Percentiles rank a stretch among this genome's conserved stretches.
phyloP scores from a whole-genome alignment of 805 yeast species.

The Hanseniaspora mollemarum region DNA sequence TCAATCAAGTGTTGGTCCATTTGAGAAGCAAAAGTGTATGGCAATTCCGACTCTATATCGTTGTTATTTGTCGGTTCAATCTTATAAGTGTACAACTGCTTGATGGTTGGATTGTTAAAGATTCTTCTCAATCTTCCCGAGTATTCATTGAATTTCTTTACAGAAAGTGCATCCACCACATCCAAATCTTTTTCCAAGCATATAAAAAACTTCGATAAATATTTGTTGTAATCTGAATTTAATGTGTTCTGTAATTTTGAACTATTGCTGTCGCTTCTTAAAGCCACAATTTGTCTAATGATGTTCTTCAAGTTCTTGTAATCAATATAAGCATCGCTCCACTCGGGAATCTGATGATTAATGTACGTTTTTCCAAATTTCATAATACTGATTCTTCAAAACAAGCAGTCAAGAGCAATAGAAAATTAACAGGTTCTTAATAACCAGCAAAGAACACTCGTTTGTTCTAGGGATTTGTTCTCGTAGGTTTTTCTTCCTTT shows the following conservation, averaged over 20 bases:
- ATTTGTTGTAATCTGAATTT: conserved; percentile 35
- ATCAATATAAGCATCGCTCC: conserved; percentile 72
- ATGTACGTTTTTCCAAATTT: conserved; percentile 72
- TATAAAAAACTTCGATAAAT: conserved; percentile 58
- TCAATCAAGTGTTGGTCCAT: conserved; percentile 15
- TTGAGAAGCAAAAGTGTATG: conserved; percentile 33
- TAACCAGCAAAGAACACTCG: no score
- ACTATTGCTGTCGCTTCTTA: conserved; percentile 29
- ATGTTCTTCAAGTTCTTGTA: conserved; percentile 74
- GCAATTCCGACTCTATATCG: not conserved
- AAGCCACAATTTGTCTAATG: conserved; percentile 50
- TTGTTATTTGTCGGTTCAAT: conserved; percentile 9
- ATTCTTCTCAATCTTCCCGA: conserved; percentile 51
- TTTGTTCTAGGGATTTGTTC: no score
- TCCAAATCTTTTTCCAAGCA: conserved; percentile 72
- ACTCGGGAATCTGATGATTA: conserved; percentile 86
- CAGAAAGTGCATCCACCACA: conserved; percentile 67
- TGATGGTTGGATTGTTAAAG: conserved; percentile 21
- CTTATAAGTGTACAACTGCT: conserved; percentile 1
- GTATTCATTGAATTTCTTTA: conserved; percentile 61
- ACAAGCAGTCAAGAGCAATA: not conserved
- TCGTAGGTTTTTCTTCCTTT: no score
- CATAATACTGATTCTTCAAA: conserved; percentile 33
- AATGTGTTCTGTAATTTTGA: conserved; percentile 29
- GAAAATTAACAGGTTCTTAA: no score